A percentile compares a stretch with the other conserved stretches of the same genome.
phyloP scores from a whole-genome alignment of 371 early-diverging fungal genomes.

The Blyttiomyces sp. region DNA sequence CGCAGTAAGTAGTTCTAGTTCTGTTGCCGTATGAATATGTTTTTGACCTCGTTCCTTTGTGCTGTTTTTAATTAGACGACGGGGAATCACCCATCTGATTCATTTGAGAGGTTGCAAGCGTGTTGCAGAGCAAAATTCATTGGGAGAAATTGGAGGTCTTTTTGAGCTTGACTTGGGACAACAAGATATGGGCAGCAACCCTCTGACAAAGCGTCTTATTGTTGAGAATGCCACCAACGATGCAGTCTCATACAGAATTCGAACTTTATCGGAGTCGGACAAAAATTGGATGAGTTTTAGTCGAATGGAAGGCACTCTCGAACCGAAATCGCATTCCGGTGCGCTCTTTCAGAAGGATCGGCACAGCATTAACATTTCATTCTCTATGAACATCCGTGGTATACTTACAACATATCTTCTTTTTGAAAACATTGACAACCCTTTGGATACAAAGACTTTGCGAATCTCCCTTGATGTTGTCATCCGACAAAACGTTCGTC shows the following conservation, averaged over 20 bases:
- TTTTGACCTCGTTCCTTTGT: too few species aligned
- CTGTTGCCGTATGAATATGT: too few species aligned
- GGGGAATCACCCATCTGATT: conserved; percentile 18
- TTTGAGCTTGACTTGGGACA: conserved; percentile 74
- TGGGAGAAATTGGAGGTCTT: conserved; percentile 47
- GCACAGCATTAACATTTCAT: conserved; percentile 54
- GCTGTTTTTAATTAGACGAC: too few species aligned
- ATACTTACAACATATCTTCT: conserved; percentile 63
- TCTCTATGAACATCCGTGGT: conserved; percentile 53
- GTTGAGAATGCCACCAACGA: conserved; percentile 52
- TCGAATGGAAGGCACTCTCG: conserved; percentile 61
- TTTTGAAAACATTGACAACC: conserved; percentile 66
- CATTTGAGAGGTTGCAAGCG: conserved; percentile 58
- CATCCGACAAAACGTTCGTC: conserved; percentile 57
- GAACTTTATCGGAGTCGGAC: conserved; percentile 49
- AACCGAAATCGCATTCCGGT: conserved; percentile 24
- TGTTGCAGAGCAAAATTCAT: conserved; percentile 26
- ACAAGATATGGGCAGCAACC: conserved; percentile 54
- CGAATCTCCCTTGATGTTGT: conserved; percentile 67
- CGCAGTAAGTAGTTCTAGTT: too few species aligned
- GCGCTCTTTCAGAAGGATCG: conserved; percentile 18
- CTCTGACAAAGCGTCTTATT: conserved; percentile 53
- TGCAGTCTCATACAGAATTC: conserved; percentile 55
- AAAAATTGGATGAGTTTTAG: conserved; percentile 60
- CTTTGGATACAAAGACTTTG: conserved; percentile 61